Conservation (phyloP, 306 rosid species). For the Lablab purpureus region DNA sequence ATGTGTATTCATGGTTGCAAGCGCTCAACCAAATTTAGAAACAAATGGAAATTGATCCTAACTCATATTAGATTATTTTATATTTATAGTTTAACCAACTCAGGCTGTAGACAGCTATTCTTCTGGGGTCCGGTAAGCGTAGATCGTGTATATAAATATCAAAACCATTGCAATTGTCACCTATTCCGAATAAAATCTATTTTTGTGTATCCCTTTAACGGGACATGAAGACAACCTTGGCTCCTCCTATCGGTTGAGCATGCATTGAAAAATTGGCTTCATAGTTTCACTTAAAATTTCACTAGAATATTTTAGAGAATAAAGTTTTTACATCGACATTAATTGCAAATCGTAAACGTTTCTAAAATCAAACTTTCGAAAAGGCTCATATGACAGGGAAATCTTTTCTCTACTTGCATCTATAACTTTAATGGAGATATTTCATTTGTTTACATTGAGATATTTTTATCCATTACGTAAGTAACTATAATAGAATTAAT, state of each 20-base stretch:
- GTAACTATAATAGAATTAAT: too few species aligned
- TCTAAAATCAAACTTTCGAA: too few species aligned
- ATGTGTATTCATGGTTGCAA: conserved; percentile 54
- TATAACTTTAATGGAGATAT: too few species aligned
- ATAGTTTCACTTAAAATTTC: not conserved
- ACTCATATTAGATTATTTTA: conserved; percentile 11
- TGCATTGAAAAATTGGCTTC: conserved; percentile 19
- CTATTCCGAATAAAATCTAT: not conserved
- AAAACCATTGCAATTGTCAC: not conserved
- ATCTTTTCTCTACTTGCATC: too few species aligned
- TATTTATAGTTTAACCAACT: not conserved
- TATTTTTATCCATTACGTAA: too few species aligned
- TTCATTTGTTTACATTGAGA: too few species aligned
- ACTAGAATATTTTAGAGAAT: too few species aligned
- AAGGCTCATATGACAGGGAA: not conserved
- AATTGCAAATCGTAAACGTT: too few species aligned
- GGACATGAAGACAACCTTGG: not conserved
- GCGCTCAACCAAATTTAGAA: conserved; percentile 56
- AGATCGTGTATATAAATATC: not conserved
- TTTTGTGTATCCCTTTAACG: not conserved
- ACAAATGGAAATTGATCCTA: conserved; percentile 52
- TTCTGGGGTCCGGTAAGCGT: not conserved
- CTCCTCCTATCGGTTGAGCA: not conserved
- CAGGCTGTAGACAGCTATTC: not conserved
- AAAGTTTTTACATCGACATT: not conserved